Evolutionary conservation across 1,139 yeast genomes (phyloP), one percentile per base, ranked within the genome.

Genomic region (Meyerozyma guilliermondii): DNA sequence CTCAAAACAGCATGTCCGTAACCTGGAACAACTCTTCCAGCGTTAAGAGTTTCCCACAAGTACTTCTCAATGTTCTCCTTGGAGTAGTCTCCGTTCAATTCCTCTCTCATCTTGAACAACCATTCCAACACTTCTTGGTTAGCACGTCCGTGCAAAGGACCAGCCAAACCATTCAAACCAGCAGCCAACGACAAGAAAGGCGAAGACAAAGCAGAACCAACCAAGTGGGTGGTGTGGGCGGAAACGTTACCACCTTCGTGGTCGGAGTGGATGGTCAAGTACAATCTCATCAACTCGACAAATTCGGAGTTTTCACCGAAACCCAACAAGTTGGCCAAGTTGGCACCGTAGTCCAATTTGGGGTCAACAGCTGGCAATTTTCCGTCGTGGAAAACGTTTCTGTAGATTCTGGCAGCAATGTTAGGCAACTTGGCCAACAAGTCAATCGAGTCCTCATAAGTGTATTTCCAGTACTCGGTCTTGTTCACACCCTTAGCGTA

Each of bases 221-320:
- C 97, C 69, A 91, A 78, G 72, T 91, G 97, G 54, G 98, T 89
- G 59, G 97, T 82, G 76, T 91, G 98, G 42, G 97, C 97, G 50
- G 96, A 87, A 50, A 91, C 98, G 64, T 91, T 91, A 71, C 98
- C 98, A 74, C 97, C 97, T 76, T 91, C 98, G 74, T 91, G 98
- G 70, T 91, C 97, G 44, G 95, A 89, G 76, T 91, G 98, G 61
- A 91, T 84, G 53, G 96, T 87, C 63, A 88, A 78, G 78, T 91
- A 91, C 62, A 91, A 78, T 76, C 97, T 83, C 82, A 89, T 83
- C 61, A 91, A 80, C 71, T 89, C 95, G 49, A 86, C 80, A 65
- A 91, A 91, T 68, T 87, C 94, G 55, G 68, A 62, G 75, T 86
- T 82, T 54, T 76, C 75, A 62, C 88, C 91, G 70, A 73, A 85